Evolutionary conservation across 2,329 filamentous ascomycete genomes (phyloP), one percentile per base, ranked within the genome.

Genomic region (Pseudogymnoascus sp.): DNA sequence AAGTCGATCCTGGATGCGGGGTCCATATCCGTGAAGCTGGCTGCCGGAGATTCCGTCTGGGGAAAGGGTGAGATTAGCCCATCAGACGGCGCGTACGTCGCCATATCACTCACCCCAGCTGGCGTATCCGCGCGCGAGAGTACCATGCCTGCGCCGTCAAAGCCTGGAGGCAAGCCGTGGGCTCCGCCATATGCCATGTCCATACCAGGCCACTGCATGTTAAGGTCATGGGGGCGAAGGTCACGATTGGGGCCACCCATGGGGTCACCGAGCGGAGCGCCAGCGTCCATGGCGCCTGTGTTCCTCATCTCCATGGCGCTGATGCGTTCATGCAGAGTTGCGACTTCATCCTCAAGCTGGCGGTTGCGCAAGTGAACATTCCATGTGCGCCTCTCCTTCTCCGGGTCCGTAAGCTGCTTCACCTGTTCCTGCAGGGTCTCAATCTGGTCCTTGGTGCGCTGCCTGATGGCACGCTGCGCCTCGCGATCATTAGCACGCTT

Each of bases 401-500:
- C 56, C 31, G 25, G 34, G 36, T 62, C 78, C 66, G 81, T 80
- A 67, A 96, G 82, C 67, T 93, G 89, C 63, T 87, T 83, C 65
- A 96, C 88, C 69, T 89, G 85, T 67, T 81, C 81, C 77, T 96
- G 90, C 60, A 96, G 79, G 21, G 80, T 80, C 72, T 95, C 90
- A 70, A 96, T 96, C 74, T 91, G 89, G 71, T 89, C 85, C 78
- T 92, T 93, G 40, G 92, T 96, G 69, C 92, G 84, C 74, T 92
- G 90, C 60, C 92, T 83, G 67, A 96, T 96, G 44, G 90, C 90
- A 60, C 92, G 84, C 77, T 96, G 92, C 44, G 92, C 92, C 76
- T 96, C 91, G 66, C 92, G 85, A 74, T 96, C 92, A 78, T 96
- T 96, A 71, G 91, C 90, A 67, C 93, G 84, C 79, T 96, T 97